A percentile compares a stretch with the other conserved stretches of the same genome.
These are phyloP conservation scores for Penicillium parvum DNA, from an alignment of 495 filamentous ascomycete genomes.

Conservation along the genomic window DNA sequence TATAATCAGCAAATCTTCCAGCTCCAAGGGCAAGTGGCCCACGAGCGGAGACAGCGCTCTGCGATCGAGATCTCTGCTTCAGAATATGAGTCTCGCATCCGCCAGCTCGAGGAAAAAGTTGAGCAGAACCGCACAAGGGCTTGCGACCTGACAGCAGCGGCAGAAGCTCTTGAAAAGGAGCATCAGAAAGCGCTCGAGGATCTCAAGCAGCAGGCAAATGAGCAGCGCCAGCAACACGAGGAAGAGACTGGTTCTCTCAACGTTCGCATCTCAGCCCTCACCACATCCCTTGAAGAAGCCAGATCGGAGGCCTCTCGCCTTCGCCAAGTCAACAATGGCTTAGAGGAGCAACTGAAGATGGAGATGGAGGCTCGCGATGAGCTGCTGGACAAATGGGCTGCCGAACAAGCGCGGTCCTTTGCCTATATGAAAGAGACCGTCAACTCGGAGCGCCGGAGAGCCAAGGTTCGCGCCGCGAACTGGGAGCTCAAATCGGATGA, in stretches of 20 bases:
- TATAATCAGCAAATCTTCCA: slow-evolving; percentile 36
- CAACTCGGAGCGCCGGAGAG: slow-evolving; percentile 32
- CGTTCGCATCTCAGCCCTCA: slow-evolving; percentile 35
- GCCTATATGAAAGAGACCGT: slow-evolving; percentile 38
- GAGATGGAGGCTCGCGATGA: slow-evolving; percentile 36
- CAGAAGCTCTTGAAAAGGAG: slow-evolving; percentile 33
- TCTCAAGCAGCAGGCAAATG: slow-evolving; percentile 27
- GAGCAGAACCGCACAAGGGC: slow-evolving; percentile 35
- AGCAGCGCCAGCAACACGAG: slow-evolving; percentile 35
- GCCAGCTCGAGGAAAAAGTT: slow-evolving; percentile 36
- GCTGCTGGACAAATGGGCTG: slow-evolving; percentile 36
- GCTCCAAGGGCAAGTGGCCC: slow-evolving; percentile 34
- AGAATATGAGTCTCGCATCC: slow-evolving; percentile 32
- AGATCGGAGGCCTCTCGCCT: slow-evolving; percentile 32
- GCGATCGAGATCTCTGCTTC: slow-evolving; percentile 34
- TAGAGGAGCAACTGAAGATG: slow-evolving; percentile 34
- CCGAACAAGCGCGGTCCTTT: slow-evolving; percentile 36
- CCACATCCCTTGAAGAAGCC: slow-evolving; percentile 32
- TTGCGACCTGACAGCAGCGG: slow-evolving; percentile 30
- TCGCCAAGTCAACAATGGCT: slow-evolving; percentile 25
- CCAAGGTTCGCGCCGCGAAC: slow-evolving; percentile 38
- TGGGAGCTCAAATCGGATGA: slow-evolving; percentile 43
- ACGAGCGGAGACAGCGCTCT: slow-evolving; percentile 33
- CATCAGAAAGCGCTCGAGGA: slow-evolving; percentile 17
- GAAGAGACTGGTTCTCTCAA: slow-evolving; percentile 41